These are phyloP conservation scores for Parasarocladium wereldwijsianum DNA, from an alignment of 2,329 filamentous ascomycete genomes.

Conservation along the genomic window DNA sequence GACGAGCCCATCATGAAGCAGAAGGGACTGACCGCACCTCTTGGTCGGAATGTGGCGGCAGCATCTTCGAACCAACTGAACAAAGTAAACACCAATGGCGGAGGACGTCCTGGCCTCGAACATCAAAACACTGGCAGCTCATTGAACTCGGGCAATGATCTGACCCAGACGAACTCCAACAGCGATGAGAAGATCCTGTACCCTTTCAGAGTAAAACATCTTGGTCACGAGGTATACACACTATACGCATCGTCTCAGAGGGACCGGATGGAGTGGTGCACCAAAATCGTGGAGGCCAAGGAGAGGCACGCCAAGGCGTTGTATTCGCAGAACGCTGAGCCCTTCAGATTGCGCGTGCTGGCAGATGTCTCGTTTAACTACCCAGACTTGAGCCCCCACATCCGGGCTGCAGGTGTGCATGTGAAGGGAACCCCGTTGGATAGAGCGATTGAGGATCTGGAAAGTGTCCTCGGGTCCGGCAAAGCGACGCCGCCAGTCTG, in stretches of 20 bases:
- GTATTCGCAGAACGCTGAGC: slow-evolving; percentile 86
- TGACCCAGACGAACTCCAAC: slow-evolving; percentile 32
- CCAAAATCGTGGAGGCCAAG: slow-evolving; percentile 89
- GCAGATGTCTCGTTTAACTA: slow-evolving; percentile 86
- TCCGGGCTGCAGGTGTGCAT: slow-evolving; percentile 50
- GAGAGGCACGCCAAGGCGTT: slow-evolving; percentile 81
- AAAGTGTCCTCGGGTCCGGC: slow-evolving; percentile 57
- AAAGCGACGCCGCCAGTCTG: slow-evolving; percentile 66
- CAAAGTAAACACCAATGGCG: slow-evolving; percentile 36
- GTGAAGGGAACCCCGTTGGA: slow-evolving; percentile 88
- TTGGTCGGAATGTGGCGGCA: slow-evolving; percentile 45
- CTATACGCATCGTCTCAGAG: slow-evolving; percentile 68
- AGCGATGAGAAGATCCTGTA: slow-evolving; percentile 76
- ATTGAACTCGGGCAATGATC: slow-evolving; percentile 30
- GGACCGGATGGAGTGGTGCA: slow-evolving; percentile 76
- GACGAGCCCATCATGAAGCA: slow-evolving; percentile 81
- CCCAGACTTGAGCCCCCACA: slow-evolving; percentile 44
- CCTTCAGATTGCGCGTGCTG: slow-evolving; percentile 81
- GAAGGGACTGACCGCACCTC: slow-evolving; percentile 54
- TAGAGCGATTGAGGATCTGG: slow-evolving; percentile 77
- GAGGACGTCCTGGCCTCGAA: slow-evolving; percentile 43
- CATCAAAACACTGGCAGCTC: slow-evolving; percentile 58
- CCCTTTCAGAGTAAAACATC: slow-evolving; percentile 89
- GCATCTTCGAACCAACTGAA: slow-evolving; percentile 45
- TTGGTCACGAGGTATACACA: slow-evolving; percentile 86